Evolutionary conservation across 345 rosid genomes (phyloP).

Genomic region (Dipteronia dyeriana): DNA sequence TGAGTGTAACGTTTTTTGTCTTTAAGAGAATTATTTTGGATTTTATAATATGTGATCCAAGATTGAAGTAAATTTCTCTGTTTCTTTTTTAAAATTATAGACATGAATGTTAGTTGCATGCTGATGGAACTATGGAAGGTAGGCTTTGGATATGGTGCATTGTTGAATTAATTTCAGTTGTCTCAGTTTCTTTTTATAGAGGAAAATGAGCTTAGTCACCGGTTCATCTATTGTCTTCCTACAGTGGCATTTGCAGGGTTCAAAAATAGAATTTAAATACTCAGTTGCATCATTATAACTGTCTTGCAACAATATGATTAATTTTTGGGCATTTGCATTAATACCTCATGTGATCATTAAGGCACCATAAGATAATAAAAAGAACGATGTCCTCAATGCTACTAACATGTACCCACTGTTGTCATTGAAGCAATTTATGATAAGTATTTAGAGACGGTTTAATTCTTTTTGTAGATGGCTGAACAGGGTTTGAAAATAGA

Average conservation of each 20-base stretch:
- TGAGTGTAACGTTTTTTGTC: conserved; percentile 36
- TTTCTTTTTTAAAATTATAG: neutral
- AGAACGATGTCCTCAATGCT: neutral
- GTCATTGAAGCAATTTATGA: neutral
- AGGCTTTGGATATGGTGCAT: neutral
- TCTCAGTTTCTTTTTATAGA: neutral
- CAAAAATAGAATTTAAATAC: neutral
- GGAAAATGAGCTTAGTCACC: neutral
- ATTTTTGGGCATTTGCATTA: neutral
- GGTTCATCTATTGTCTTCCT: neutral
- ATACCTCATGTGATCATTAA: neutral
- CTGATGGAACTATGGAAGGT: neutral
- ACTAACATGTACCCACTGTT: neutral
- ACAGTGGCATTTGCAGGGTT: neutral
- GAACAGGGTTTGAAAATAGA: neutral
- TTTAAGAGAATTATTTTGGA: neutral
- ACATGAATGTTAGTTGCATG: neutral
- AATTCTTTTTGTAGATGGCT: neutral
- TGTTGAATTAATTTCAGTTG: neutral
- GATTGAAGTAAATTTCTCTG: neutral
- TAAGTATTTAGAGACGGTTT: neutral
- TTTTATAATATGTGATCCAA: neutral
- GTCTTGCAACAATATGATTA: neutral
- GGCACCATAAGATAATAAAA: too few relatives aligned
- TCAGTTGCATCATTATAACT: neutral